Percentiles rank a stretch among this genome's conserved stretches.
Evolutionary conservation across 805 yeast species (phyloP).

Genomic region (Cyberlindnera maritima): DNA sequence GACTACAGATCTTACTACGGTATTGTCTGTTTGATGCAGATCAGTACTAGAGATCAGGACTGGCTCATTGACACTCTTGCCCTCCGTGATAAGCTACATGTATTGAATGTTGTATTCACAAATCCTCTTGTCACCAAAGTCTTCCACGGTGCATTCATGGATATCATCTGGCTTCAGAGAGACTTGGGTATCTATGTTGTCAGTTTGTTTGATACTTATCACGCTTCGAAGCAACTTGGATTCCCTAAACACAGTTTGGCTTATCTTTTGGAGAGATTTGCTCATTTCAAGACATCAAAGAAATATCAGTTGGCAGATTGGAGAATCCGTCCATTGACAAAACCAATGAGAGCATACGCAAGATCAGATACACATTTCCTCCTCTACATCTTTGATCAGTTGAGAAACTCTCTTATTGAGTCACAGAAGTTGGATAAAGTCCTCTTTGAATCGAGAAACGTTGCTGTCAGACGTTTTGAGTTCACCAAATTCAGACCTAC

Average conservation of each 20-base stretch:
- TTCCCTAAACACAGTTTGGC: constrained; percentile 84
- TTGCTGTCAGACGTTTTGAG: constrained; percentile 80
- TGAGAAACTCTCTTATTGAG: constrained; percentile 60
- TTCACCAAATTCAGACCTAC: constrained; percentile 61
- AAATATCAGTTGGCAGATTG: constrained; percentile 96
- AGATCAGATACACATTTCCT: constrained; percentile 94
- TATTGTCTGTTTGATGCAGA: constrained; percentile 88
- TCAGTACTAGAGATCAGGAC: constrained; percentile 77
- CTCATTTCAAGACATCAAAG: constrained; percentile 83
- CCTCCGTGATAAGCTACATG: constrained; percentile 66
- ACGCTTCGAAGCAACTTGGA: constrained; percentile 79
- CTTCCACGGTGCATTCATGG: constrained; percentile 96
- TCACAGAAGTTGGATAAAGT: constrained; percentile 56
- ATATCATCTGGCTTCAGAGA: constrained; percentile 93
- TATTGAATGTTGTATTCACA: constrained; percentile 72
- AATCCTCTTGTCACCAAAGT: constrained; percentile 82
- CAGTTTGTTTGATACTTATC: constrained; percentile 86
- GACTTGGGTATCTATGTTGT: constrained; percentile 92
- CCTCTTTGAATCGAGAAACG: constrained; percentile 69
- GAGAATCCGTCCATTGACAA: constrained; percentile 83
- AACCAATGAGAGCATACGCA: constrained; percentile 80
- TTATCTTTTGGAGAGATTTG: constrained; percentile 73
- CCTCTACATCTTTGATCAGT: constrained; percentile 71
- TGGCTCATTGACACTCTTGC: constrained; percentile 84
- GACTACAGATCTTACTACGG: constrained; percentile 90